These are phyloP conservation scores for Xanthoconium separans DNA, from an alignment of 1,284 basidiomycete species.

Conservation along the genomic window DNA sequence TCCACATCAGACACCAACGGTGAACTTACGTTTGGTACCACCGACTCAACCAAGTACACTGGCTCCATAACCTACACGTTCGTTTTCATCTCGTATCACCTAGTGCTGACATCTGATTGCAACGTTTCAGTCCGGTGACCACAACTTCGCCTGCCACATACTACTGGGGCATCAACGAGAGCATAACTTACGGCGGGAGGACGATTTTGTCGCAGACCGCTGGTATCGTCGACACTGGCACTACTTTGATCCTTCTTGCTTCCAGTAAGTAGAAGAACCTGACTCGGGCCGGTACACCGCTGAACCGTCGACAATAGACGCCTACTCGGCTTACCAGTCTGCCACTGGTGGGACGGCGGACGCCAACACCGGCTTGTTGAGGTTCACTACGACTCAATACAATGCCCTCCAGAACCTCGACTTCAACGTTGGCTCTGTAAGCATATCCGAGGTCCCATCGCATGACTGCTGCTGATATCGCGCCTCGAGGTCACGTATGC, in stretches of 20 bases:
- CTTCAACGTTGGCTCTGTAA: slow-evolving; percentile 42
- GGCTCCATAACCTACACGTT: slow-evolving; percentile 46
- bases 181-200: slow-evolving; percentile 50
- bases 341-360: slow-evolving; percentile 56
- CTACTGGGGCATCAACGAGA: slow-evolving; percentile 66
- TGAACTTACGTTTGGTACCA: slow-evolving; percentile 50
- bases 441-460: slow-evolving; percentile 5
- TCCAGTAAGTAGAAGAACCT: slow-evolving; percentile 23
- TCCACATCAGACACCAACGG: slow-evolving; percentile 31
- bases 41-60: slow-evolving; percentile 47
- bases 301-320: slow-evolving; percentile 36
- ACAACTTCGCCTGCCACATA: slow-evolving; percentile 44
- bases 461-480: not conserved
- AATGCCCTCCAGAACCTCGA: slow-evolving; percentile 38
- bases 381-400: slow-evolving; percentile 38
- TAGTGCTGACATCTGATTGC: not conserved
- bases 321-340: slow-evolving; percentile 47
- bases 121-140: slow-evolving; percentile 43
- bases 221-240: slow-evolving; percentile 65
- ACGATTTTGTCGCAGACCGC: slow-evolving; percentile 47
- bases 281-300: not conserved
- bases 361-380: slow-evolving; percentile 39
- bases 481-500: slow-evolving; percentile 33
- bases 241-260: slow-evolving; percentile 37
- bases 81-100: slow-evolving; percentile 13